These are phyloP conservation scores for Chaetoscypha palmicola DNA, from an alignment of 2,329 filamentous ascomycete genomes.

Conservation along the genomic window DNA sequence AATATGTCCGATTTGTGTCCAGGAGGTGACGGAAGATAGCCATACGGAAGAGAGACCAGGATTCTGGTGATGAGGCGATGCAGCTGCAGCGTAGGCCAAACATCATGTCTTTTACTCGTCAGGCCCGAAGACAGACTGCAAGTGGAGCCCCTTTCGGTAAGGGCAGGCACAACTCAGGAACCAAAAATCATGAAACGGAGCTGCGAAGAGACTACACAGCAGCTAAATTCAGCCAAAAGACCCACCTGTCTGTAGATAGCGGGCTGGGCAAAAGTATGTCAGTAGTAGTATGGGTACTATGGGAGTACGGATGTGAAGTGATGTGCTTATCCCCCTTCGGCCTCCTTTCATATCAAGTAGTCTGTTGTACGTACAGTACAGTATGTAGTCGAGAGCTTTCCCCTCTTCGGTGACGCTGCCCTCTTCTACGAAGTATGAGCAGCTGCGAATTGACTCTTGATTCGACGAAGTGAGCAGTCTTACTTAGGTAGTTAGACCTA, in stretches of 20 bases:
- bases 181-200: slow-evolving; percentile 11
- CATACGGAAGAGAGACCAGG: neutral
- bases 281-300: no score
- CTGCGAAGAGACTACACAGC: neutral
- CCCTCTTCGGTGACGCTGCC: no score
- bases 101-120: neutral
- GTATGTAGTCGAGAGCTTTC: no score
- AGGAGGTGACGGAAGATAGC: neutral
- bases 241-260: neutral
- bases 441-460: no score
- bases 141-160: slow-evolving; percentile 8
- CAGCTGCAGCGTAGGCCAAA: neutral
- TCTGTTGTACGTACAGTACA: no score
- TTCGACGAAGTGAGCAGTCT: no score
- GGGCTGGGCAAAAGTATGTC: no score
- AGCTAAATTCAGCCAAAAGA: slow-evolving; percentile 3
- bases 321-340: no score
- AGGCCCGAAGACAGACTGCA: slow-evolving; percentile 2
- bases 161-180: slow-evolving; percentile 17
- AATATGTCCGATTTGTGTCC: neutral
- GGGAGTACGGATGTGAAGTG: no score
- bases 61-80: slow-evolving; percentile 4
- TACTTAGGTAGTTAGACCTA: no score
- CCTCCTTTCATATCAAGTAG: no score
- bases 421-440: no score